Base-by-base conservation (phyloP, 1,284 basidiomycete species). In the Coniferiporia weirii region DNA sequence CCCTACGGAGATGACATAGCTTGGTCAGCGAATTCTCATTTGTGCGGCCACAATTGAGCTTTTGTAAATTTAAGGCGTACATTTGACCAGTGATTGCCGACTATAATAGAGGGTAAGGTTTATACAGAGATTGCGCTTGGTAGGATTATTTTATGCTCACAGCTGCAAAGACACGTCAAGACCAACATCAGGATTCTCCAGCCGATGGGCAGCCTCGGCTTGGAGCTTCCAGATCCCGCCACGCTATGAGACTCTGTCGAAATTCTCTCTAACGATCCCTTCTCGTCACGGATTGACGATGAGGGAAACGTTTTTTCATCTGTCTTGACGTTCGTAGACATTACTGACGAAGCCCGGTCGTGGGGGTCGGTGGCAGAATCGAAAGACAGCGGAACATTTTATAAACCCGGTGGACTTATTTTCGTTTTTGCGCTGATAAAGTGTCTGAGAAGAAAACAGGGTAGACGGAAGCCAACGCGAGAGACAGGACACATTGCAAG, bases 81-180 rank as follows among this genome's bases (percentile, higher is more conserved):
- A 63, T 76, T 76, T 9, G 75, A 77, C 76, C 76, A 78, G 61
- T 78, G 76, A 64, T 77, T 76, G 1, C 76, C 76, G 57, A 78
- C 76, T 78, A 52, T 7, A 49, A 8, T 46, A 63, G 38, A 34
- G 27, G 46, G 48, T 57, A 3, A 38, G 45, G 52, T 47, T 38
- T 34, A 22, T n/a, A 27, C 17, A 27, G 36, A 46, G 17, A 17
- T 40, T 32, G 48, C 19, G 49, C 17, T 20, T 47, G n/a, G 12
- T 15, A 46, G 43, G 4, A 27, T 3, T 5, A 3, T 27, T 27
- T 27, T 27, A 2, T 27, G 66, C 71, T 54, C 55, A 72, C 71
- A 72, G 49, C 68, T 70, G 48, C 70, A 70, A 38, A 72, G 59
- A 64, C 71, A 72, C 6, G 70, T 72, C 57, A 71, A 57, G 36